A percentile compares a stretch with the other conserved stretches of the same genome.
Evolutionary conservation across 2,329 filamentous ascomycete species (phyloP).

Genomic region (Venturia asperata): DNA sequence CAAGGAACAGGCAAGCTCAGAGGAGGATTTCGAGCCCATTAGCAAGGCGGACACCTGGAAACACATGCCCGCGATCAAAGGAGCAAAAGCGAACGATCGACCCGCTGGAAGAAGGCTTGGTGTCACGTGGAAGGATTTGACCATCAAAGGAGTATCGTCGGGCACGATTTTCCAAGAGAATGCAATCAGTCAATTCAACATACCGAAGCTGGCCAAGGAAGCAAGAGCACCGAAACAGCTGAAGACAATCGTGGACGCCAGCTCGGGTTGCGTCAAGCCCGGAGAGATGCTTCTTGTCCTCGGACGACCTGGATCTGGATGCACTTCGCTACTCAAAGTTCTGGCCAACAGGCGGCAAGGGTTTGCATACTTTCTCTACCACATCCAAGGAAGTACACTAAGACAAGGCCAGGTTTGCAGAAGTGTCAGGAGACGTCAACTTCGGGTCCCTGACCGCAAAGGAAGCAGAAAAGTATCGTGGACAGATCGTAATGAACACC

Average conservation of each 20-base stretch:
- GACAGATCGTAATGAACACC: constrained; percentile 65
- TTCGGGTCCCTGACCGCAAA: constrained; percentile 50
- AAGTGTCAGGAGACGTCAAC: constrained; percentile 43
- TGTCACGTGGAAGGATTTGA: constrained; percentile 58
- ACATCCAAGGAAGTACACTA: constrained; percentile 63
- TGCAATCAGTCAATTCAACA: constrained; percentile 3
- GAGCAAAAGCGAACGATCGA: background rate
- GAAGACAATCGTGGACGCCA: constrained; percentile 58
- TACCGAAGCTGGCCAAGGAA: constrained; percentile 40
- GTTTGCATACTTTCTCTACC: constrained; percentile 44
- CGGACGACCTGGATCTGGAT: constrained; percentile 61
- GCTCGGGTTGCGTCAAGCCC: constrained; percentile 58
- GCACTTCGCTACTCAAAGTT: constrained; percentile 63
- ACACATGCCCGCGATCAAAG: background rate
- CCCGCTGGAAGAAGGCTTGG: constrained; percentile 58
- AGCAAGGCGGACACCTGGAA: background rate
- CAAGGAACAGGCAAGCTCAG: background rate
- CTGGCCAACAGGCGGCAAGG: constrained; percentile 58
- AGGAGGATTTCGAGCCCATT: background rate
- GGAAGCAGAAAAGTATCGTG: constrained; percentile 51
- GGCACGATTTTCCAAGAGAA: constrained; percentile 57
- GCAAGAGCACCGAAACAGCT: constrained; percentile 50
- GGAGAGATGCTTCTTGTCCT: constrained; percentile 67
- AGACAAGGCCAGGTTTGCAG: constrained; percentile 71
- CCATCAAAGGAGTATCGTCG: constrained; percentile 53